A percentile compares a stretch with the other conserved stretches of the same genome.
Evolutionary conservation across 345 rosid genomes (phyloP).

Genomic region (Linum usitatissimum): DNA sequence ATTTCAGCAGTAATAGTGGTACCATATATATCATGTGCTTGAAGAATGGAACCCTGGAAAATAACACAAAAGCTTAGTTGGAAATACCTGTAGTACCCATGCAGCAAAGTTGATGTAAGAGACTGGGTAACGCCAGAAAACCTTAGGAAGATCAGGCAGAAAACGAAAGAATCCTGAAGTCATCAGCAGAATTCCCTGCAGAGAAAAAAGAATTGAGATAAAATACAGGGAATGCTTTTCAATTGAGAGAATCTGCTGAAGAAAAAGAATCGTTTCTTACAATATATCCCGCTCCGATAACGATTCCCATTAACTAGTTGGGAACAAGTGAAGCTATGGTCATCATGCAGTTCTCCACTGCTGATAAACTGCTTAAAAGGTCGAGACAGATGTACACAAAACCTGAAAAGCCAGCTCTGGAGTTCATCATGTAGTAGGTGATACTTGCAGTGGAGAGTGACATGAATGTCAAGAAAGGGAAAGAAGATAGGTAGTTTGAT

Average conservation of each 20-base stretch:
- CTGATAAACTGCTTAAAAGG: slow-evolving; percentile 30
- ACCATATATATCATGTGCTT: not conserved
- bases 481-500: slow-evolving; percentile 43
- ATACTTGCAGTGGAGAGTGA: slow-evolving; percentile 29
- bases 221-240: not conserved
- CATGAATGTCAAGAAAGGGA: slow-evolving; percentile 32
- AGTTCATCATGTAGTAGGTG: slow-evolving; percentile 39
- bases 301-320: slow-evolving; percentile 41
- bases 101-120: slow-evolving; percentile 37
- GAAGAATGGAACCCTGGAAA: not conserved
- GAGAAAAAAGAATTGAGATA: not conserved
- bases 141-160: slow-evolving; percentile 34
- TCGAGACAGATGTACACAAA: slow-evolving; percentile 23
- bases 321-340: slow-evolving; percentile 46
- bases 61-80: not conserved
- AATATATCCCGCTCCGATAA: slow-evolving; percentile 38
- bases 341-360: slow-evolving; percentile 49
- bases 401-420: slow-evolving; percentile 25
- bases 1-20: not conserved
- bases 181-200: slow-evolving; percentile 38
- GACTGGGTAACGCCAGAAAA: slow-evolving; percentile 46
- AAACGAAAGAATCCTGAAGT: slow-evolving; percentile 39
- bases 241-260: not conserved
- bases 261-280: slow-evolving; percentile 19
- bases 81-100: slow-evolving; percentile 43